Evolutionary conservation across 1,284 basidiomycete genomes (phyloP).

Genomic region (Pholiota adiposa): DNA sequence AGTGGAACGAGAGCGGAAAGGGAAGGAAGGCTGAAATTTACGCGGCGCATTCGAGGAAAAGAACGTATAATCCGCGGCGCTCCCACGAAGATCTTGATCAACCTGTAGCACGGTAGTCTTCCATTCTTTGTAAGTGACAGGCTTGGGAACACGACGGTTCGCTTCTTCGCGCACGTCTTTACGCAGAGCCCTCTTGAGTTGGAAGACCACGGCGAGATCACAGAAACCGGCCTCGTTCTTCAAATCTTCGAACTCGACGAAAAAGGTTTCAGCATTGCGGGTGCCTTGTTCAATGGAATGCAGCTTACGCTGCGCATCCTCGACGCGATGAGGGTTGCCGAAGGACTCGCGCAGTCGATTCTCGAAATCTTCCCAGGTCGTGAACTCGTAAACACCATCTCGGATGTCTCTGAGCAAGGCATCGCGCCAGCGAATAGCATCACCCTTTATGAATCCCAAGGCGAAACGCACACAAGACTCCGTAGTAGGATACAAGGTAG

Average conservation of each 20-base stretch:
- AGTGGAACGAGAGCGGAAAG: neutral
- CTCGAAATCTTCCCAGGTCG: neutral
- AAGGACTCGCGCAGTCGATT: neutral
- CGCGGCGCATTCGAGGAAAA: neutral
- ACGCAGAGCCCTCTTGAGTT: neutral
- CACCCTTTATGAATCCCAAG: neutral
- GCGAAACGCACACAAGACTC: constrained; percentile 1
- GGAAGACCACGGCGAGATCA: neutral
- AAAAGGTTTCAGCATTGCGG: neutral
- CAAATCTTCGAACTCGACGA: constrained; percentile 7
- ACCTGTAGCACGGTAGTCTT: neutral
- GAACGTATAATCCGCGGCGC: neutral
- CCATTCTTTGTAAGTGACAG: neutral
- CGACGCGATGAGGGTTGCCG: constrained; percentile 1
- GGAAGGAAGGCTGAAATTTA: neutral
- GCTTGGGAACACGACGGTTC: neutral
- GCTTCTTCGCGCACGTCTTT: neutral
- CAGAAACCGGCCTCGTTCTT: neutral
- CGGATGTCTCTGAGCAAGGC: neutral
- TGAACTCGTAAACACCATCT: neutral
- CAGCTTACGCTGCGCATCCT: constrained; percentile 1
- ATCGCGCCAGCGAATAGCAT: neutral
- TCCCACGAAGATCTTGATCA: neutral
- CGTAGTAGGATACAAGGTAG: neutral
- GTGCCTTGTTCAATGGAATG: neutral